These are phyloP conservation scores for Trichosporon asahii DNA, from an alignment of 1,284 basidiomycete genomes.

Conservation along the genomic window DNA sequence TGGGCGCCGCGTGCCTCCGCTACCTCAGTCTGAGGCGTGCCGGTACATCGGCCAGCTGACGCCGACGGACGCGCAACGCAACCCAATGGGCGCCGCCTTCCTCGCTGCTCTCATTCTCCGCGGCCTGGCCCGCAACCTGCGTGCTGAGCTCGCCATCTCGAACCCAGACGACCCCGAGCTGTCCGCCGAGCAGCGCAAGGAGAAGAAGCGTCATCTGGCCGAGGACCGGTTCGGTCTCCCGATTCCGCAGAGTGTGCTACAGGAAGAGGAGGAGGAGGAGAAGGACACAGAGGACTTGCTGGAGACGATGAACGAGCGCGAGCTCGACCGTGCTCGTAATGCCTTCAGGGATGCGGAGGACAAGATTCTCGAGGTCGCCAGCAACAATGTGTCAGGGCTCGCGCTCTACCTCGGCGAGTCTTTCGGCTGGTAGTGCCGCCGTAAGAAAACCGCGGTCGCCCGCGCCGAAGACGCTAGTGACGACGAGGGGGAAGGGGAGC, in stretches of 20 bases:
- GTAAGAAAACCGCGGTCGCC: background rate
- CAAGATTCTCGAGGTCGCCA: constrained; percentile 37
- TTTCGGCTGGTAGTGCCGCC: constrained; percentile 38
- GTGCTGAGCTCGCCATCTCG: constrained; percentile 33
- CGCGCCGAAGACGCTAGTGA: background rate
- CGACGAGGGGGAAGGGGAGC: no score
- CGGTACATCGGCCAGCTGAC: constrained; percentile 31
- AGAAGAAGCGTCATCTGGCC: constrained; percentile 38
- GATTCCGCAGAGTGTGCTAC: constrained; percentile 43
- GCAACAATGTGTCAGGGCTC: constrained; percentile 37
- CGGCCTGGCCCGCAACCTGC: constrained; percentile 42
- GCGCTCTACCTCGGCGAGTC: constrained; percentile 41
- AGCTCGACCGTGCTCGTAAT: constrained; percentile 37
- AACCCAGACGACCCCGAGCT: constrained; percentile 20
- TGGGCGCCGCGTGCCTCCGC: constrained; percentile 28
- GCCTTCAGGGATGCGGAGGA: constrained; percentile 40
- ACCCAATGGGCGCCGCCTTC: constrained; percentile 44
- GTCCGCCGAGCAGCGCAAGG: constrained; percentile 25
- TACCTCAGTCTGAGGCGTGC: constrained; percentile 27
- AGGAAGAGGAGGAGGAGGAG: constrained; percentile 45
- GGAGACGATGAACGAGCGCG: constrained; percentile 22
- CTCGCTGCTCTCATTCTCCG: constrained; percentile 44
- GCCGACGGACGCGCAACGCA: constrained; percentile 27
- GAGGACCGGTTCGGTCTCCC: constrained; percentile 50
- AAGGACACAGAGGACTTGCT: constrained; percentile 24